phyloP scores from a whole-genome alignment of 2,329 filamentous ascomycete species.

The Alternaria panax region DNA sequence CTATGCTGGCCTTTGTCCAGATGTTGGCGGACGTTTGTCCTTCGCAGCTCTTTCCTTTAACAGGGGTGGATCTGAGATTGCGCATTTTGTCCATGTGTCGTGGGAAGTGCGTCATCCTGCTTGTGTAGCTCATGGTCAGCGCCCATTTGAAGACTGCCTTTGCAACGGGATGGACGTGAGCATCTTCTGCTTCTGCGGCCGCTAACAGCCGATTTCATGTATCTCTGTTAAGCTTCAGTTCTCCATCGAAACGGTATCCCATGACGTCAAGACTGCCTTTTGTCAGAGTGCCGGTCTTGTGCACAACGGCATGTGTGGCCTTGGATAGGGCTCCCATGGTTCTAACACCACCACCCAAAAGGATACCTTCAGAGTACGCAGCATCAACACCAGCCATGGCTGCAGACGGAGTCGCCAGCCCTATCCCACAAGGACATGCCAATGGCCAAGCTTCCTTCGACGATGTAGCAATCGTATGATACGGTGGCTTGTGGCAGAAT shows the following conservation, averaged over 20 bases:
- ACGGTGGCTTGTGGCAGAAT: too few relatives aligned
- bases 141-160: constrained; percentile 19
- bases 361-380: constrained; percentile 16
- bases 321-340: constrained; percentile 14
- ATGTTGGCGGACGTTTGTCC: neutral
- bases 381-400: constrained; percentile 24
- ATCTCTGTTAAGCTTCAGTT: neutral
- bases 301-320: constrained; percentile 22
- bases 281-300: constrained; percentile 27
- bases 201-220: constrained; percentile 9
- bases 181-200: constrained; percentile 15
- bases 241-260: neutral
- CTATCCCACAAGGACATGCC: constrained; percentile 26
- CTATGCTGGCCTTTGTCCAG: neutral
- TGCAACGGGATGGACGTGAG: constrained; percentile 11
- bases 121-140: neutral
- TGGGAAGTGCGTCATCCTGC: neutral
- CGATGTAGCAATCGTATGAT: too few relatives aligned
- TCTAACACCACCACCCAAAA: constrained; percentile 18
- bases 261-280: constrained; percentile 14
- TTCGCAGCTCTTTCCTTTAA: neutral
- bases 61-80: neutral
- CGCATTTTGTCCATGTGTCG: neutral
- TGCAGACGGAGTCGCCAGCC: constrained; percentile 20
- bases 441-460: too few relatives aligned